Evolutionary conservation across 495 filamentous ascomycete genomes (phyloP), one percentile per base, ranked within the genome.

Genomic region (Penicillium malachiteum): DNA sequence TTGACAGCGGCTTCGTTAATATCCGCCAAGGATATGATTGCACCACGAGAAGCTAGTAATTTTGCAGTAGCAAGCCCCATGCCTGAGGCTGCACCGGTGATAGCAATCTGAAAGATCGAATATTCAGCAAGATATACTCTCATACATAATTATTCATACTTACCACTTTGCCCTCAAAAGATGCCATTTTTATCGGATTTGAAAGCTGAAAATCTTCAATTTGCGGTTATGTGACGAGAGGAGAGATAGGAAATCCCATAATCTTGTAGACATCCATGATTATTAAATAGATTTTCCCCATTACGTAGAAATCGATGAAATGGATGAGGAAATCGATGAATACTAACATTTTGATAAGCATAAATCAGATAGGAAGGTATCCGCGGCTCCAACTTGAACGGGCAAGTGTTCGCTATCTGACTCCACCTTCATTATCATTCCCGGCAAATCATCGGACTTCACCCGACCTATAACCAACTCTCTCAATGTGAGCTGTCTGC

Each of bases 1-100:
- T 41, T 18, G 56, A 17, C n/a, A 81, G 61, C 64, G 17, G 54
- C 60, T 7, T 71, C 55, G 30, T 77, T 68, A 41, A 81, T 58
- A 53, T 81, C 80, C 18, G 78, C 73, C 38, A 82, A 53, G 14
- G 74, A 76, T 13, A 83, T 60, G 7, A 64, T 67, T 7, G 74
- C 78, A 6, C 80, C 79, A 5, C 71, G 71, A 38, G 58, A 66
- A 9, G 73, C 74, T 16, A 81, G 56, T 18, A 77, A 69, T 44
- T 73, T 67, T 32, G 55, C 55, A 5, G 59, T 62, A 1, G 55
- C 47, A 12, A 62, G 51, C 60, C 74, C 50, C 73, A 81, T 52
- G 64, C 80, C 56, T 65, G 69, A 55, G 11, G 62, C 66, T n/a
- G 52, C 59, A 1, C 59, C 55, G 42, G 55, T 62, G 16, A 62